Evolutionary conservation across 768 basidiomycete species (phyloP).

Genomic region (Udeniomyces megalosporus): DNA sequence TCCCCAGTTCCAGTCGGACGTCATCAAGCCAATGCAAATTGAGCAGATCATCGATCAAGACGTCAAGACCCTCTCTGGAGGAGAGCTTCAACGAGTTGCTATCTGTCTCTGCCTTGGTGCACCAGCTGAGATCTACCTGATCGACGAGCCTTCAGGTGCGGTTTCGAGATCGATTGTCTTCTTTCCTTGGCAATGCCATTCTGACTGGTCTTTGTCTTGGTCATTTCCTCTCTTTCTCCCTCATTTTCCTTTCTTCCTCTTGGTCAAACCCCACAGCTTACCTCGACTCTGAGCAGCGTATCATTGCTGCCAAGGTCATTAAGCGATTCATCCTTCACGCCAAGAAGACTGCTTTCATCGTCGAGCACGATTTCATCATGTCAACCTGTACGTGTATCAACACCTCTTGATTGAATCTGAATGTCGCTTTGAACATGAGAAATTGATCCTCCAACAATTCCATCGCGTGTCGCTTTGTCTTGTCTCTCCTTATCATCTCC

Average conservation of each 20-base stretch:
- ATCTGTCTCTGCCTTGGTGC: slow-evolving; percentile 81
- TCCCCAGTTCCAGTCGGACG: slow-evolving; percentile 99
- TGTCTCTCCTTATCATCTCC: neutral
- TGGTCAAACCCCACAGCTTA: slow-evolving; percentile 38
- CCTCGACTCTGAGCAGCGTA: slow-evolving; percentile 98
- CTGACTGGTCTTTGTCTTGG: neutral
- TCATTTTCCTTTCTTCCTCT: too few species aligned
- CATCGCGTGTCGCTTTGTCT: too few species aligned
- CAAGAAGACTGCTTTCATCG: slow-evolving; percentile 95
- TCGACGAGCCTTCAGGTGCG: slow-evolving; percentile 63
- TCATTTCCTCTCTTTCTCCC: slow-evolving; percentile 3
- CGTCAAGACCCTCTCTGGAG: slow-evolving; percentile 93
- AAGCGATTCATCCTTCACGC: slow-evolving; percentile 93
- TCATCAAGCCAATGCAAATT: slow-evolving; percentile 90
- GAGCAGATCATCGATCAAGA: slow-evolving; percentile 95
- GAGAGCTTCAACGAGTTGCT: slow-evolving; percentile 93
- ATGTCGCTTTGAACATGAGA: too few species aligned
- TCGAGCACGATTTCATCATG: slow-evolving; percentile 83
- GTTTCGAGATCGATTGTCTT: neutral
- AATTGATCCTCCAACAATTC: too few species aligned
- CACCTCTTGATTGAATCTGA: neutral
- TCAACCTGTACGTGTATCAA: slow-evolving; percentile 3
- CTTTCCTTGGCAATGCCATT: too few species aligned
- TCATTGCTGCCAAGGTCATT: slow-evolving; percentile 93
- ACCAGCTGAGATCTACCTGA: slow-evolving; percentile 61